Evolutionary conservation across 306 rosid species (phyloP).

Genomic region (Glycine soja): DNA sequence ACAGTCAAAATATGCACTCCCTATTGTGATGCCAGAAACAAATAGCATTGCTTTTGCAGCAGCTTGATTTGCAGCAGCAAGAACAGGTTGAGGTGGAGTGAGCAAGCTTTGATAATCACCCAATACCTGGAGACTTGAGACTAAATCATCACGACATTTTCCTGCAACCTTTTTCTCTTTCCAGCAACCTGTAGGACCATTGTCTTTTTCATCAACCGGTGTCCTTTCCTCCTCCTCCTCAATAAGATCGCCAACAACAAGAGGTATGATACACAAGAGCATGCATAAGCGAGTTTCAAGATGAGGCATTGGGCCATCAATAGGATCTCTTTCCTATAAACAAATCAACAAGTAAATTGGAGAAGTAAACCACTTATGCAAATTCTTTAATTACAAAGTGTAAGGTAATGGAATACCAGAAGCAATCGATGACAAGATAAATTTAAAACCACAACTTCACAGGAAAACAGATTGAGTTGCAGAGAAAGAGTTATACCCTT

Average conservation of each 20-base stretch:
- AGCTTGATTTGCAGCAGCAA: constrained; percentile 86
- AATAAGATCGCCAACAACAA: constrained; percentile 80
- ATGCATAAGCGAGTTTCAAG: constrained; percentile 92
- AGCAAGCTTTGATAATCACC: constrained; percentile 90
- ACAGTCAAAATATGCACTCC: constrained; percentile 81
- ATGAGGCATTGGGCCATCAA: constrained; percentile 97
- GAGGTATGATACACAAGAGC: constrained; percentile 81
- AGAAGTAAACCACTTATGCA: neutral
- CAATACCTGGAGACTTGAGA: constrained; percentile 79
- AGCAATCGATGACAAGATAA: constrained; percentile 17
- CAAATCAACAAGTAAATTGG: constrained; percentile 9
- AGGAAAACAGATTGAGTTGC: constrained; percentile 36
- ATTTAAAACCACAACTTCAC: constrained; percentile 36
- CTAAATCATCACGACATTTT: constrained; percentile 68
- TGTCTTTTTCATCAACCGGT: constrained; percentile 57
- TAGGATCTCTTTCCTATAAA: constrained; percentile 89
- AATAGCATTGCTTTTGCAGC: constrained; percentile 90
- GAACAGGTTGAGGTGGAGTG: constrained; percentile 77
- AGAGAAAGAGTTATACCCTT: constrained; percentile 70
- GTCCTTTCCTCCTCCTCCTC: constrained; percentile 84
- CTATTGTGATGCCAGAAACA: constrained; percentile 74
- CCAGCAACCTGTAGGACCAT: constrained; percentile 58
- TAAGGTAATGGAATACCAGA: constrained; percentile 9
- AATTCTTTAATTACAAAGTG: constrained; percentile 12
- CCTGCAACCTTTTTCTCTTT: constrained; percentile 68